A percentile compares a stretch with the other conserved stretches of the same genome.
phyloP scores from a whole-genome alignment of 2,329 filamentous ascomycete genomes.

The Cucurbitaria berberidis region DNA sequence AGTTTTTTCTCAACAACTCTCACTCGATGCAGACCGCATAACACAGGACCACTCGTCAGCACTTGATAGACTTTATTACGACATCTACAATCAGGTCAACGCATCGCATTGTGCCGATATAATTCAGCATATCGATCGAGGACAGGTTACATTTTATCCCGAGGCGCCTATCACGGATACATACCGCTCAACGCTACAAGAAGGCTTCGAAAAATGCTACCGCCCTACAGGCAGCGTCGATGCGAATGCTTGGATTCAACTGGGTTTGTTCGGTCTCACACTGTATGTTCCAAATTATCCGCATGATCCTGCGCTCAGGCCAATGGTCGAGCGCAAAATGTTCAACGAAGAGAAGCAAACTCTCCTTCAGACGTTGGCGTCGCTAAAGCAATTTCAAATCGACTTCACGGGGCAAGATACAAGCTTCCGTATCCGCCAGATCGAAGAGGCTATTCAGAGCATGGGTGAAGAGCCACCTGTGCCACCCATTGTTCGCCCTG shows the following conservation, averaged over 20 bases:
- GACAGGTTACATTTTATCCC: slow-evolving; percentile 12
- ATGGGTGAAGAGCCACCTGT: slow-evolving; percentile 72
- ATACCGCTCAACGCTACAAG: slow-evolving; percentile 45
- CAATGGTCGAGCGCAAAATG: slow-evolving; percentile 67
- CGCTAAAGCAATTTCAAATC: slow-evolving; percentile 69
- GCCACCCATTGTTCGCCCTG: slow-evolving; percentile 74
- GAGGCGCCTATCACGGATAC: slow-evolving; percentile 15
- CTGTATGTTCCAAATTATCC: slow-evolving; percentile 86
- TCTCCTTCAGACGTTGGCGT: slow-evolving; percentile 63
- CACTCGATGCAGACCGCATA: slow-evolving; percentile 43
- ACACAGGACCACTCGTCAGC: slow-evolving; percentile 37
- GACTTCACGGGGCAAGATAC: slow-evolving; percentile 71
- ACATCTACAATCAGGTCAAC: slow-evolving; percentile 27
- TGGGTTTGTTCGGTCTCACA: slow-evolving; percentile 74
- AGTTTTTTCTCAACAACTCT: slow-evolving; percentile 45
- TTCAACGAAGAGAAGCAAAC: slow-evolving; percentile 63
- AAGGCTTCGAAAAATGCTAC: slow-evolving; percentile 21
- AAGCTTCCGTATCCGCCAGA: slow-evolving; percentile 69
- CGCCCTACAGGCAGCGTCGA: slow-evolving; percentile 34
- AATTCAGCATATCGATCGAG: slow-evolving; percentile 2
- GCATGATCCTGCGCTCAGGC: slow-evolving; percentile 76
- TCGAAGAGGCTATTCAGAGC: slow-evolving; percentile 66
- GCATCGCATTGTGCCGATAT: slow-evolving; percentile 29
- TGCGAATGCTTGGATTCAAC: slow-evolving; percentile 70
- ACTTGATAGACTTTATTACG: slow-evolving; percentile 36